phyloP scores from a whole-genome alignment of 2,329 filamentous ascomycete species.

The Ophiostoma ulmi region DNA sequence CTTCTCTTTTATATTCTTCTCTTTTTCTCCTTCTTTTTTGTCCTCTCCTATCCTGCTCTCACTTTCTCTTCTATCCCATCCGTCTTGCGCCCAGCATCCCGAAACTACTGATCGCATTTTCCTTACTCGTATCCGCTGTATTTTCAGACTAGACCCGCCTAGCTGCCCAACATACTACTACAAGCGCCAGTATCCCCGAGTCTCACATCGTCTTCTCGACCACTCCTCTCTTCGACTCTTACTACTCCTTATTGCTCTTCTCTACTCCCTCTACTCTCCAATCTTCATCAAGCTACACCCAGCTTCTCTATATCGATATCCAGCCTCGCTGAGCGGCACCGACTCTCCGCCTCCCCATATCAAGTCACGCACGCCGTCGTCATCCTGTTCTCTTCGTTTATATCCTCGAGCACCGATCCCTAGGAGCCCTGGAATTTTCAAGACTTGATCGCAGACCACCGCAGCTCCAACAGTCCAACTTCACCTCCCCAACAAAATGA shows the following conservation, averaged over 20 bases:
- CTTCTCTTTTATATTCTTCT: neutral
- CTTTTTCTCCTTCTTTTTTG: neutral
- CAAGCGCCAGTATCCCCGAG: slow-evolving; percentile 5
- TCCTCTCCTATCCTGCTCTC: neutral
- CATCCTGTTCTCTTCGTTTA: neutral
- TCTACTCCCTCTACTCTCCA: neutral
- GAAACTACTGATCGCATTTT: neutral
- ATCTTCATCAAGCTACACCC: neutral
- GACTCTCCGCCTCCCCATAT: neutral
- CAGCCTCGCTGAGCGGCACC: neutral
- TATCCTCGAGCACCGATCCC: neutral
- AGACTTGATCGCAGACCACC: neutral
- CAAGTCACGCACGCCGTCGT: neutral
- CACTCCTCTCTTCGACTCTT: neutral
- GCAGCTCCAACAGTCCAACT: neutral
- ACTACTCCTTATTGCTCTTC: neutral
- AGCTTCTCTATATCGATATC: neutral
- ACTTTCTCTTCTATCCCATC: neutral
- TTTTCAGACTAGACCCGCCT: slow-evolving; percentile 6
- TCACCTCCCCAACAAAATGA: slow-evolving; percentile 21
- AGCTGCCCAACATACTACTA: neutral
- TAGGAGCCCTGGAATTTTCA: neutral
- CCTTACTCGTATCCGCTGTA: slow-evolving; percentile 12
- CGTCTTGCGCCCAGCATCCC: neutral
- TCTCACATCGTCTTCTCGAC: neutral